Base-by-base conservation (phyloP, 345 rosid species). In the Salix arbutifolia region DNA sequence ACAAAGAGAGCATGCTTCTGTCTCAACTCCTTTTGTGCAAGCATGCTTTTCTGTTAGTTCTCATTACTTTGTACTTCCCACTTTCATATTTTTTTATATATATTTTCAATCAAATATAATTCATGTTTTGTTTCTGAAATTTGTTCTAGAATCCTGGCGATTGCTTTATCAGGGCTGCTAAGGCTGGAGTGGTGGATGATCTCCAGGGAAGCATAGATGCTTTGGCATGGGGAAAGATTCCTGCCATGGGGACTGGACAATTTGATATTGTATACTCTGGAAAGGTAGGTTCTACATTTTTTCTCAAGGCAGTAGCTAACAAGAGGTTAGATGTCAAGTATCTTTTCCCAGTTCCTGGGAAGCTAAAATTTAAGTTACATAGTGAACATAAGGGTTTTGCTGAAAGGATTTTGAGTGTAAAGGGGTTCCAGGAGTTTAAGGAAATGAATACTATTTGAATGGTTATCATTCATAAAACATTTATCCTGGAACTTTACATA, bases 41-140 rank as follows among this genome's bases (percentile, higher is more conserved):
- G 98, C 96, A 1, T 90, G 96, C 89, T 93, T 96, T 82, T 90
- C 96, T 68, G 99, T 93, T 74, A 88, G 96, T 87, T 76, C 38
- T 75, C 53, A 4, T 46, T 5, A 6, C 38, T 61, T n/a, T 23
- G 16, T 61, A 73, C 11, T 31, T 75, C 60, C 8, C 5, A 16
- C 62, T 69, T 73, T 37, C n/a, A 19, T 18, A 42, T 56, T 65
- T 69, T 67, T 50, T 33, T 5, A 33, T 33, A 33, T 56, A 73
- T 72, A 69, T 71, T 12, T 50, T 30, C 21, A 33, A 35, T 67
- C 21, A 19, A 31, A 46, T 71, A 28, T 70, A 19, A 65, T 56
- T 31, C 65, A 64, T 74, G 68, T 25, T 75, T 69, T 16, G n/a
- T 21, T 76, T 23, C 10, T 65, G 9, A 42, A 78, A 72, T 69